Conservation (phyloP, 2,329 filamentous ascomycete species). For the Thermoascus crustaceus region DNA sequence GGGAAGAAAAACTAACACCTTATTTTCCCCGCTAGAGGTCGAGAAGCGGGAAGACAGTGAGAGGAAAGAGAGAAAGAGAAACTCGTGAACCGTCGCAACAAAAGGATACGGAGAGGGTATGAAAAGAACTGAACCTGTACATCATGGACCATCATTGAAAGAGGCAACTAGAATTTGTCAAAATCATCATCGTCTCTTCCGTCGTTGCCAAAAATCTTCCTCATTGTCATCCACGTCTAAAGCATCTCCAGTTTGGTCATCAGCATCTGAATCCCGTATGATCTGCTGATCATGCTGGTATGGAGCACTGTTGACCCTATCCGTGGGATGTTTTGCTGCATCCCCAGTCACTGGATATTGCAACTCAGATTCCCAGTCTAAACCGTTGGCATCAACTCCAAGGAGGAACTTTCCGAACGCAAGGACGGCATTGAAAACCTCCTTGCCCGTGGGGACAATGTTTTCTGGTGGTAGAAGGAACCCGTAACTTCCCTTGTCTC, state of each 20-base stretch:
- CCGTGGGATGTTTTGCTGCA: neutral
- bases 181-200: too few relatives aligned
- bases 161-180: too few relatives aligned
- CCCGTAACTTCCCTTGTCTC: constrained; percentile 89
- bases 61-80: too few relatives aligned
- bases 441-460: constrained; percentile 82
- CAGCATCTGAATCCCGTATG: neutral
- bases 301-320: neutral
- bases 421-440: constrained; percentile 73
- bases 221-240: neutral
- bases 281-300: neutral
- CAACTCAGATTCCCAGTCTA: constrained; percentile 7
- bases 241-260: neutral
- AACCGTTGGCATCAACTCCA: constrained; percentile 1
- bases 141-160: too few relatives aligned
- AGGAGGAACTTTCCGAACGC: constrained; percentile 66
- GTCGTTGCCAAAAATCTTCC: neutral
- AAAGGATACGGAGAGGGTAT: too few relatives aligned
- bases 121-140: too few relatives aligned
- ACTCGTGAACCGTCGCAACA: too few relatives aligned
- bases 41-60: too few relatives aligned
- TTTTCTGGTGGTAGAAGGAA: constrained; percentile 81
- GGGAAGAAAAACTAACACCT: too few relatives aligned
- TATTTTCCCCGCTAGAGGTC: too few relatives aligned
- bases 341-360: neutral